Percentiles rank a stretch among this genome's conserved stretches.
Evolutionary conservation across 768 basidiomycete species (phyloP).

Genomic region (Tylopilus sp.): DNA sequence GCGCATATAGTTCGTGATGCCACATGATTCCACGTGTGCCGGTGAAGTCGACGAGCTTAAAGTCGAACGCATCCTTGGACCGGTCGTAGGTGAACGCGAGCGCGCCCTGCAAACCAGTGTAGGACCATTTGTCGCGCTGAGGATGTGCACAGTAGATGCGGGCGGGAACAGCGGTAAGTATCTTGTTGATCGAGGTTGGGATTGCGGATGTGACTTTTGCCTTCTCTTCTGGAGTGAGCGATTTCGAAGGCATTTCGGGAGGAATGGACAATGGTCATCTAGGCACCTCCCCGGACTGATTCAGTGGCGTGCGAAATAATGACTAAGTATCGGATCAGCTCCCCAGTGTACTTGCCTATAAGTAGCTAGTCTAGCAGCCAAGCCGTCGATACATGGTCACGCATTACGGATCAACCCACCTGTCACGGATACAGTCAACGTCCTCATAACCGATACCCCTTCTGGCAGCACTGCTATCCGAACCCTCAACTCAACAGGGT

Average conservation of each 20-base stretch:
- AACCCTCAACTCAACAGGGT: too few species aligned
- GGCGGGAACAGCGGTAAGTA: constrained; percentile 74
- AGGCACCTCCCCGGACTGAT: not conserved
- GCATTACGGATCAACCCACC: too few species aligned
- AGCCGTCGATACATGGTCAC: too few species aligned
- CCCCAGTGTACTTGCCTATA: too few species aligned
- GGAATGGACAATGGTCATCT: constrained; percentile 3
- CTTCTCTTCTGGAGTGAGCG: constrained; percentile 75
- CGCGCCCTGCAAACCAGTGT: constrained; percentile 84
- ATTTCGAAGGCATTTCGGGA: constrained; percentile 64
- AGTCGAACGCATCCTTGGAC: constrained; percentile 49
- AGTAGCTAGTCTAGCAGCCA: too few species aligned
- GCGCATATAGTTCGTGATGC: constrained; percentile 88
- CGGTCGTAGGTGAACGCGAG: constrained; percentile 69
- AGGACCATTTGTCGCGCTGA: constrained; percentile 73
- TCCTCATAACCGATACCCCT: too few species aligned
- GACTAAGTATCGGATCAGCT: too few species aligned
- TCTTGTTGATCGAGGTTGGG: constrained; percentile 60
- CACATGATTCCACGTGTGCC: constrained; percentile 88
- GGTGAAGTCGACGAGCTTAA: constrained; percentile 80
- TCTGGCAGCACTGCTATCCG: too few species aligned
- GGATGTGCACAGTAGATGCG: constrained; percentile 91
- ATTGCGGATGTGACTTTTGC: constrained; percentile 65
- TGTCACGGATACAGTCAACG: too few species aligned
- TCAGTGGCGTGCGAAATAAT: constrained; percentile 11